phyloP scores from a whole-genome alignment of 192 early-diverging fungal species.

The Umbelopsis isabellina region DNA sequence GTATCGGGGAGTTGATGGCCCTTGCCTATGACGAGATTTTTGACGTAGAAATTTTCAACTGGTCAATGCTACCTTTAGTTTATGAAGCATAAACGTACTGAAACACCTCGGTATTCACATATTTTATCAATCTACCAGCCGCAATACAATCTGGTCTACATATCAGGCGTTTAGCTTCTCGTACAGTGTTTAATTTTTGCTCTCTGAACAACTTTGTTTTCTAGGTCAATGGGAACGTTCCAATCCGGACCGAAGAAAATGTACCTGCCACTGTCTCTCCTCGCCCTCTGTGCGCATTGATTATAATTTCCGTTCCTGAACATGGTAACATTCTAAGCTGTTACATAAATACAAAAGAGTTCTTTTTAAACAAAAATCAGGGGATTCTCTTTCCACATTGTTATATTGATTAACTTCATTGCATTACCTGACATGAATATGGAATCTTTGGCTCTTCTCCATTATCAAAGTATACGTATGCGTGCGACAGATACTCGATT shows the following conservation, averaged over 20 bases:
- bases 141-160: no score
- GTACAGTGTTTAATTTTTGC: background rate
- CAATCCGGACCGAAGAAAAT: background rate
- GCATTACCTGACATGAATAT: background rate
- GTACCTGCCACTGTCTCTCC: constrained; percentile 3
- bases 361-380: background rate
- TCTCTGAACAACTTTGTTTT: background rate
- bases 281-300: background rate
- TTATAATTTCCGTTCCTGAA: constrained; percentile 12
- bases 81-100: no score
- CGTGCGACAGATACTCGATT: background rate
- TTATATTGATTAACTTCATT: background rate
- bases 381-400: background rate
- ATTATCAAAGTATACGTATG: background rate
- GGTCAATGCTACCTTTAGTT: no score
- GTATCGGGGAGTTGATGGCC: no score
- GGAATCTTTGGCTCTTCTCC: background rate
- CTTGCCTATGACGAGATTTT: no score
- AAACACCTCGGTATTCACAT: no score
- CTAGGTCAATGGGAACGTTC: background rate
- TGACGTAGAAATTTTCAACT: no score
- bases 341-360: background rate
- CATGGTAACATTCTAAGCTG: background rate
- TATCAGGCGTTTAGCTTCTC: no score
- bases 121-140: no score